Evolutionary conservation across 2,329 filamentous ascomycete genomes (phyloP), one percentile per base, ranked within the genome.

Genomic region (Phialophora expanda): DNA sequence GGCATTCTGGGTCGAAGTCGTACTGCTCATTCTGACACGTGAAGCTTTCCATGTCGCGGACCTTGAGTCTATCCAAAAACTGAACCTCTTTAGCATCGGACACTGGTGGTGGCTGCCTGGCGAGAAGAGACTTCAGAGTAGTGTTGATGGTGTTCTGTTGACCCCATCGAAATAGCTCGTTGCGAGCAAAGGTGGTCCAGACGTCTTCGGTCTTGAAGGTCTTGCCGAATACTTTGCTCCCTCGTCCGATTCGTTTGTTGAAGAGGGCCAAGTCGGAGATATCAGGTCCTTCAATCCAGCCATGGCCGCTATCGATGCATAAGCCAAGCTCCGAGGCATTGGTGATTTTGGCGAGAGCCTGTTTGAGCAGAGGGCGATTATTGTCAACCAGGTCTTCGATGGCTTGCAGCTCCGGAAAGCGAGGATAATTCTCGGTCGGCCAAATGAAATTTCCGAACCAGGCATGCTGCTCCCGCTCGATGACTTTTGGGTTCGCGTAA

Each of bases 401-500:
- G 8, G 82, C 82, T 66, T 86, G 85, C 8, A 90, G 79, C 56
- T 84, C 80, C 34, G 83, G 79, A 71, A 86, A 90, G 57, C 87
- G 84, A 34, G 82, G 81, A 74, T 89, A 89, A 24, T 83, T 78
- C 46, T 81, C 78, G 56, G 82, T 82, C 0, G 88, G 88, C 88
- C 88, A 90, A 56, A 84, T 81, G 71, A 89, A 90, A 5, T 82
- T 79, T 4, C 88, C 88, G 84, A 87, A 90, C 70, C 87, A 89
- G 44, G 85, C 81, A 3, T 81, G 78, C 32, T 87, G 77, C 26
- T 81, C 79, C 68, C 87, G 80, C 38, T 87, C 85, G 6, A 81
- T 77, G 4, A 79, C 78, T 71, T 90, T 89, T n/a, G 80, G 71
- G 0, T 85, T 86, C 7, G 87, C 86, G 26, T 79, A 73, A 3